Evolutionary conservation across 2,329 filamentous ascomycete species (phyloP).

Genomic region (Stagonosporopsis vannaccii): DNA sequence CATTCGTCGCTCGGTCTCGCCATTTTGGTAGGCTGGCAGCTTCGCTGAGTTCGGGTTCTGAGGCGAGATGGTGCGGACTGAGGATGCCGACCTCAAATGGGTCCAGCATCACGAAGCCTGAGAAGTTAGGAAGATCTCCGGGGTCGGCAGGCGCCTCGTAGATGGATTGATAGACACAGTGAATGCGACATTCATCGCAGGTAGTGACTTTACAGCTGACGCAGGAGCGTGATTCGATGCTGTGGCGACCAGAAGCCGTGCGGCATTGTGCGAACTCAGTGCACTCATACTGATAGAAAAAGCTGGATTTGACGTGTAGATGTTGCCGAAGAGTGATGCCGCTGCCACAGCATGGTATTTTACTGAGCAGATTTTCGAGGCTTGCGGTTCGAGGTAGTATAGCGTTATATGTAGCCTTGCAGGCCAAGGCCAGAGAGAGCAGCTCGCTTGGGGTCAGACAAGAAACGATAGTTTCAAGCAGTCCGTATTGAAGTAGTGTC

Average conservation of each 20-base stretch:
- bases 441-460: constrained; percentile 39
- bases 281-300: constrained; percentile 32
- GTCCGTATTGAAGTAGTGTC: constrained; percentile 37
- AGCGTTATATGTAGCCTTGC: constrained; percentile 33
- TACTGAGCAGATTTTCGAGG: constrained; percentile 35
- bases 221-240: constrained; percentile 35
- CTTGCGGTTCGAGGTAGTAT: constrained; percentile 36
- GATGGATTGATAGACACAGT: constrained; percentile 45
- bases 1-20: constrained; percentile 3
- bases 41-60: neutral
- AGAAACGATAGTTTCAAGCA: constrained; percentile 35
- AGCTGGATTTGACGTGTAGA: constrained; percentile 34
- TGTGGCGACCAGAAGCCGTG: constrained; percentile 4
- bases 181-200: constrained; percentile 46
- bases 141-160: constrained; percentile 32
- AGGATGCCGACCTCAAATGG: constrained; percentile 38
- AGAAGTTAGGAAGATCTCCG: constrained; percentile 41
- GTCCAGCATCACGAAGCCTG: constrained; percentile 40
- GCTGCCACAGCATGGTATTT: constrained; percentile 36
- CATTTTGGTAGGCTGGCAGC: neutral
- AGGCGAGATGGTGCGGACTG: constrained; percentile 36
- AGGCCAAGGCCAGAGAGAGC: constrained; percentile 36
- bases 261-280: constrained; percentile 36
- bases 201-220: constrained; percentile 37
- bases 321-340: constrained; percentile 33